Evolutionary conservation across 352 stramenopile genomes (phyloP), one percentile per base, ranked within the genome.

Genomic region (Pythium insidiosum): DNA sequence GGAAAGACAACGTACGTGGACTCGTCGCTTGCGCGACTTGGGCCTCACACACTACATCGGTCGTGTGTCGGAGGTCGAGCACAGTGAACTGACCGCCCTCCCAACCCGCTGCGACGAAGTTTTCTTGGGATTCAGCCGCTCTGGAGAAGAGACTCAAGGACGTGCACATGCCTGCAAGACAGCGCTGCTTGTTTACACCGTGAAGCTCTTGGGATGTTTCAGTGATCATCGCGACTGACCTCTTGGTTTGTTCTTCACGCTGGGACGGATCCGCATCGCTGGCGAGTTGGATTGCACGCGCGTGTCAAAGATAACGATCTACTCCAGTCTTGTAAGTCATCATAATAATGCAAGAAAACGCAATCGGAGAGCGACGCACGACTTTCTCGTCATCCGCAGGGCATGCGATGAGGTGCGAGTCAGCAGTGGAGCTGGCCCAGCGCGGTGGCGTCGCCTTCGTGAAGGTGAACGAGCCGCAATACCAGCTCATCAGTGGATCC

Each of bases 11-110:
- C 70, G 28, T 71, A 89, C 76, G 45, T 30, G 77, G 69, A 22
- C 81, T 73, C 0, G 67, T 63, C 13, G 44, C 63, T 2, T 58
- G 54, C 2, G 63, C 61, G 38, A 87, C 59, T 38, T 67, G 67
- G 13, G 54, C 58, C 59, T 89, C 71, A 23, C 58, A 67, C 1
- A 61, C 65, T 12, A 71, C 42, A 38, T 79, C 79, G 1, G 70
- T 64, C 5, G 65, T 63, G 1, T 59, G 45, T 7, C 77, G 73
- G 37, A 87, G 49, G 38, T 92, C 80, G 24, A 88, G 41, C 15
- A 88, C 42, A n/a, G 61, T 60, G 29, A 92, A 59, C 48, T 77
- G 63, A 4, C 80, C 80, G 41, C 77, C 71, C 66, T 92, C 80
- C 44, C 77, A 88, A 7, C 76, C 77, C 13, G 64, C 70, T 5